Percentiles rank a stretch among this genome's conserved stretches.
Conservation (phyloP, 2,329 filamentous ascomycete genomes). For the Fusarium globosum region DNA sequence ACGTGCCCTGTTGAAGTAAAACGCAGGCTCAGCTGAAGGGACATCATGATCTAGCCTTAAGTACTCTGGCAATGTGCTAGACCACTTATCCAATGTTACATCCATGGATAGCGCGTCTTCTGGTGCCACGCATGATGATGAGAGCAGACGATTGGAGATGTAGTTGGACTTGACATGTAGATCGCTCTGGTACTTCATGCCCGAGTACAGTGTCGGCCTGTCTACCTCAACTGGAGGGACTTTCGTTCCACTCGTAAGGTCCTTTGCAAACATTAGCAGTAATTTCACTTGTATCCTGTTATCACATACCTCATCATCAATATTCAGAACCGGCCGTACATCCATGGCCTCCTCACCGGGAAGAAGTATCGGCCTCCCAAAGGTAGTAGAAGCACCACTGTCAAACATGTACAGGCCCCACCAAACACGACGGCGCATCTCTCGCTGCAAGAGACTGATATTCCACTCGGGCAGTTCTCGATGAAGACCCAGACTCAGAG, state of each 20-base stretch:
- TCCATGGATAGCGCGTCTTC: neutral
- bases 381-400: neutral
- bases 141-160: neutral
- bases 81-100: neutral
- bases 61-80: neutral
- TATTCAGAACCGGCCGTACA: neutral
- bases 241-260: neutral
- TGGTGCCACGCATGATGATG: neutral
- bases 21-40: neutral
- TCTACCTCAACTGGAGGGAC: neutral
- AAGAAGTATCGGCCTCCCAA: neutral
- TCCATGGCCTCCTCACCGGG: neutral
- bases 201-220: neutral
- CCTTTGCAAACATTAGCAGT: neutral
- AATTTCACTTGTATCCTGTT: too few species aligned
- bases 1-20: neutral
- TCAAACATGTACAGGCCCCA: neutral
- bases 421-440: neutral
- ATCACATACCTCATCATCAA: neutral
- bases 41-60: neutral
- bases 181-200: neutral
- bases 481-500: neutral
- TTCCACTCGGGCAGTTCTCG: neutral
- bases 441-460: neutral
- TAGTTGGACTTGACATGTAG: neutral